Base-by-base conservation (phyloP, 2,329 filamentous ascomycete genomes). In the Lachnellula hyalina region DNA sequence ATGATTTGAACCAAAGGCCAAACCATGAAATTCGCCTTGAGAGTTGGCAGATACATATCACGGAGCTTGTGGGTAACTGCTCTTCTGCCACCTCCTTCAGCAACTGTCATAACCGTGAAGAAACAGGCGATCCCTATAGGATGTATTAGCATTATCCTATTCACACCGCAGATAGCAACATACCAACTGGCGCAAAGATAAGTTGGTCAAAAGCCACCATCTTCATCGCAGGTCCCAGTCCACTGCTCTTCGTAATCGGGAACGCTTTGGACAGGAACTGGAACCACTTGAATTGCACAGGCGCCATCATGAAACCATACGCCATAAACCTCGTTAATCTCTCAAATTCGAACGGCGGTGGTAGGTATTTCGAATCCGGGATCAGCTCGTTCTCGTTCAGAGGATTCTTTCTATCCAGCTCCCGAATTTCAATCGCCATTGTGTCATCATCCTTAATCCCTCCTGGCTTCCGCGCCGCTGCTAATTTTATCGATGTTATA, bases 1-100 rank as follows among this genome's bases (percentile, higher is more conserved):
- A 99, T 82, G 60, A 97, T 85, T 75, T 99, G 94, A 45, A 99
- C 94, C 5, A 89, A 84, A 23, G 94, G 94, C 94, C 94, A 99
- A 23, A 99, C 82, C 65, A 96, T 77, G 67, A 87, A 99, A 74
- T 99, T 99, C 64, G 93, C 92, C 77, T 96, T 96, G 63, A 99
- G 77, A 8, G 94, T 93, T 14, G 93, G 91, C 55, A 96, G 72
- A 70, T 96, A 99, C 74, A 97, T 92, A 69, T 96, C 93, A 67
- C 88, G 82, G 65, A 99, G 85, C 77, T 99, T 99, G 69, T 86
- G 81, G 58, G 79, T 75, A 49, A 99, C 80, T 7, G 89, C 92
- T 57, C 88, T 81, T 65, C 82, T 84, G 34, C 91, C 90, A 55
- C 94, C 94, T 25, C 94, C 94, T 74, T 99, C 94, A 12, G 93